Base-by-base conservation (phyloP, 1,284 basidiomycete species). In the Hemileia vastatrix region DNA sequence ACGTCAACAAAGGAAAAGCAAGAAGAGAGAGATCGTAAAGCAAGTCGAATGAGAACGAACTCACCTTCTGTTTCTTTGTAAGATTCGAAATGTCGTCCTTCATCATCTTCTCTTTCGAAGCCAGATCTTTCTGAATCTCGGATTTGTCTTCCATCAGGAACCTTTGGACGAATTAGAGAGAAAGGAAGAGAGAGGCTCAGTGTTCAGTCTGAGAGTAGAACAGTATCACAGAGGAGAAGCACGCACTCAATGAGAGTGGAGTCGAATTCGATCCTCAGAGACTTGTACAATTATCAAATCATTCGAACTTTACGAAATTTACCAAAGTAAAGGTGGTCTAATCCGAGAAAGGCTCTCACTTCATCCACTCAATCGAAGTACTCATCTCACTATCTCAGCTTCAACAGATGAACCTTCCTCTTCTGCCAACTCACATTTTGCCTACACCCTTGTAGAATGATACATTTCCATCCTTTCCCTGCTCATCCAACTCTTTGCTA, bases 81-180 rank as follows among this genome's bases (percentile, higher is more conserved):
- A 66, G 63, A 55, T 53, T 57, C 19, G 60, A 33, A 18, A 15
- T 59, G 32, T 66, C 65, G n/a, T 66, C 65, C n/a, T 32, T 11
- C 8, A 63, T 55, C 15, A 31, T 21, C 18, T 53, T 32, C 23
- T 54, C 60, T 21, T 55, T 60, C 15, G 18, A 24, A 15, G 60
- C 40, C 8, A 52, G 27, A 13, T 31, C 52, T 6, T 33, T 43
- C 1, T 56, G n/a, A 9, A 57, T 23, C 9, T 64, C 47, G 2
- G 55, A 31, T 27, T 48, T 61, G 19, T 19, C 19, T 21, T 65
- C 52, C 18, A 48, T 56, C 21, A 66, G 54, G 43, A 66, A 66
- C 62, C 65, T 66, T 55, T 9, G 23, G 18, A 21, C 23, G 21
- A 62, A 27, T n/a, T 32, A n/a, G 40, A 32, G 27, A 11, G 21